A percentile compares a stretch with the other conserved stretches of the same genome.
Conservation (phyloP, 306 rosid genomes). For the Lathyrus tuberosus region DNA sequence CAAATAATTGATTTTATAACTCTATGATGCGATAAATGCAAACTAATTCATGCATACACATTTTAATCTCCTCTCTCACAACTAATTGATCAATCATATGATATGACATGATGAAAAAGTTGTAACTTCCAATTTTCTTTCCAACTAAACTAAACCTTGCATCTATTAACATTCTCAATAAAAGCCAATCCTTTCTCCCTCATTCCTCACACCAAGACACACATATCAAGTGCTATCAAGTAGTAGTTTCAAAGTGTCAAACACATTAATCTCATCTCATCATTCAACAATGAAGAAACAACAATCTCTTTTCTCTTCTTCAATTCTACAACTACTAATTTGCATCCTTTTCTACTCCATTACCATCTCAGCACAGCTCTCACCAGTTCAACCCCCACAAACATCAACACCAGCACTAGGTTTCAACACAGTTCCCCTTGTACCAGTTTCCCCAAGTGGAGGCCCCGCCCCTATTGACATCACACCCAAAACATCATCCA, state of each 20-base stretch:
- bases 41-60: conserved; percentile 35
- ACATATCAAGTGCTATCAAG: neutral
- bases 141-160: conserved; percentile 27
- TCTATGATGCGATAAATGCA: neutral
- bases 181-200: conserved; percentile 32
- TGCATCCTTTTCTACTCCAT: conserved; percentile 28
- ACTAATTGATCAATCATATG: conserved; percentile 19
- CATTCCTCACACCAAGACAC: conserved; percentile 13
- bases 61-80: neutral
- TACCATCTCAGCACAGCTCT: conserved; percentile 41
- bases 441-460: conserved; percentile 37
- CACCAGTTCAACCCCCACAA: conserved; percentile 46
- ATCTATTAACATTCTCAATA: conserved; percentile 27
- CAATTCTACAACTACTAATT: conserved; percentile 35
- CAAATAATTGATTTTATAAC: conserved; percentile 26
- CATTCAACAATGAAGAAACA: conserved; percentile 38
- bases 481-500: conserved; percentile 51
- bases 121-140: conserved; percentile 12
- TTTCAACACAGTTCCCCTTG: conserved; percentile 41
- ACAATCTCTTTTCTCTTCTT: conserved; percentile 39
- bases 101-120: conserved; percentile 12
- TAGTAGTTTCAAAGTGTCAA: conserved; percentile 11
- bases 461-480: conserved; percentile 40
- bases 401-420: conserved; percentile 41
- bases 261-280: neutral